phyloP scores from a whole-genome alignment of 2,329 filamentous ascomycete species.

The Aureobasidium sp. region DNA sequence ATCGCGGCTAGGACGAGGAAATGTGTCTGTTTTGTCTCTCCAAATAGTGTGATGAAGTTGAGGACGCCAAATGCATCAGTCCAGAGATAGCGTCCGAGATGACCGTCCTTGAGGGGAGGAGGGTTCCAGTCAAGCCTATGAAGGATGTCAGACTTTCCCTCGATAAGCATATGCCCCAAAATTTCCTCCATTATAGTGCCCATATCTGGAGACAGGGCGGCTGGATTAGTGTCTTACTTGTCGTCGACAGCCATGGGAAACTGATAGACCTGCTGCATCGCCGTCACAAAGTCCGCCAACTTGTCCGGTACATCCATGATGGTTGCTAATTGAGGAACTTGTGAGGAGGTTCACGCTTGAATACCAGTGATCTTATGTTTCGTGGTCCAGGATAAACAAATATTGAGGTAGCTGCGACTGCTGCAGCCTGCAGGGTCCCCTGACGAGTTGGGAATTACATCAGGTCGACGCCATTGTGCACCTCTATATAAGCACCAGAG shows the following conservation, averaged over 20 bases:
- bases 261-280: conserved; percentile 16
- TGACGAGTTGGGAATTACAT: conserved; percentile 2
- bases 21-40: conserved; percentile 31
- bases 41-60: conserved; percentile 51
- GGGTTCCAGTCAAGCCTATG: conserved; percentile 12
- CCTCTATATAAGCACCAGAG: not conserved
- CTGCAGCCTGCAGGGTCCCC: not conserved
- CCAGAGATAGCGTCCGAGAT: conserved; percentile 16
- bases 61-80: conserved; percentile 53
- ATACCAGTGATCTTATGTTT: not conserved
- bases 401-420: not conserved
- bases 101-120: conserved; percentile 9
- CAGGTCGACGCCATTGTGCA: conserved; percentile 8
- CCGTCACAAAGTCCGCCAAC: conserved; percentile 11
- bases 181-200: not conserved
- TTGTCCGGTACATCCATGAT: not conserved
- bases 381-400: not conserved
- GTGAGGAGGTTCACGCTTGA: not conserved
- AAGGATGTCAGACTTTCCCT: not conserved
- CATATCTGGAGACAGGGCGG: not conserved
- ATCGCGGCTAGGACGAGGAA: conserved; percentile 46
- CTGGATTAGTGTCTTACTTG: conserved; percentile 2
- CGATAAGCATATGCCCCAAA: not conserved
- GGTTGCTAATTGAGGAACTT: not conserved
- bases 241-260: conserved; percentile 9